phyloP scores from a whole-genome alignment of 352 stramenopile species.

The Phytophthora fragariae region DNA sequence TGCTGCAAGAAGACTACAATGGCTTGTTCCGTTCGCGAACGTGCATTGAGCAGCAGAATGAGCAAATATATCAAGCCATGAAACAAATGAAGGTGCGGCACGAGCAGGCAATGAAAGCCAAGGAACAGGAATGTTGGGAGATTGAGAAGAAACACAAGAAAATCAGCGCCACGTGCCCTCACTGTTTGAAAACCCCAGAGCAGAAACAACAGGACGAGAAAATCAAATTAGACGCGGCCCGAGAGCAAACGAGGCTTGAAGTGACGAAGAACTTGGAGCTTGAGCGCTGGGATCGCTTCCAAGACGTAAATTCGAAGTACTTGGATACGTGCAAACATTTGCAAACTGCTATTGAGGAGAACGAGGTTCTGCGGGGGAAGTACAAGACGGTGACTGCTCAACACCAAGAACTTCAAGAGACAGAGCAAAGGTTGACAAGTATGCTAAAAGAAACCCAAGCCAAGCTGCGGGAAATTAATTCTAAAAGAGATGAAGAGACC shows the following conservation, averaged over 20 bases:
- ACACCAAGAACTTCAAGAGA: conserved; percentile 39
- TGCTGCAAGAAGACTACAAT: conserved; percentile 81
- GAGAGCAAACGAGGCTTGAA: conserved; percentile 58
- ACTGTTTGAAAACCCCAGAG: conserved; percentile 66
- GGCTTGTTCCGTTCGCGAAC: conserved; percentile 59
- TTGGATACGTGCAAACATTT: conserved; percentile 58
- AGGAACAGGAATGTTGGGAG: conserved; percentile 67
- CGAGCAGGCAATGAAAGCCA: conserved; percentile 54
- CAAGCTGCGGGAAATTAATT: conserved; percentile 28
- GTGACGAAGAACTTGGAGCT: conserved; percentile 68
- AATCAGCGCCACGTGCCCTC: conserved; percentile 49
- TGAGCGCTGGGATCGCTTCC: conserved; percentile 71
- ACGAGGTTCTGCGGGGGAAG: conserved; percentile 36
- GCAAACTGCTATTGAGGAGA: conserved; percentile 42
- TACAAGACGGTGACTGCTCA: conserved; percentile 46
- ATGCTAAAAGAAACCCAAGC: conserved; percentile 35
- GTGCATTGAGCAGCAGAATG: conserved; percentile 53
- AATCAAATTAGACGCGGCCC: conserved; percentile 49
- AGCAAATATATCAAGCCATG: conserved; percentile 54
- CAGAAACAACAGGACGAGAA: conserved; percentile 51
- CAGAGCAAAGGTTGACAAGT: conserved; percentile 31
- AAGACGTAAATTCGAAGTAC: conserved; percentile 77
- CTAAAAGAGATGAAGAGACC: conserved; percentile 41
- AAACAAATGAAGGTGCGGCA: conserved; percentile 55
- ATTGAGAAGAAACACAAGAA: conserved; percentile 71